Evolutionary conservation across 1,284 basidiomycete species (phyloP), one percentile per base, ranked within the genome.

Genomic region (Ustilago sp.): DNA sequence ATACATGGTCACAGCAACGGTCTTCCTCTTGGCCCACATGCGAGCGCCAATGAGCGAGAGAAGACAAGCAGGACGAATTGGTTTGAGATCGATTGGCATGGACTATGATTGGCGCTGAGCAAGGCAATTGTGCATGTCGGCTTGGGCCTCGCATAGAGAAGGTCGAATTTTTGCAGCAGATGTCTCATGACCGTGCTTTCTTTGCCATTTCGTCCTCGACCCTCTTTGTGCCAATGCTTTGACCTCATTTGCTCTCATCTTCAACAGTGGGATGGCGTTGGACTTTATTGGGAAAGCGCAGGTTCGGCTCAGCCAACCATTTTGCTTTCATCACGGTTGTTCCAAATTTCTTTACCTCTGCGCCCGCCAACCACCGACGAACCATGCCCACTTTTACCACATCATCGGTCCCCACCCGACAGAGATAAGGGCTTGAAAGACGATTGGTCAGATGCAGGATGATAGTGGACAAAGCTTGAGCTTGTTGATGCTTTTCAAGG

Each of bases 361-460:
- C 34, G 34, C 51, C 17, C 13, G 15, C 9, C 36, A 35, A 19
- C 35, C 34, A 32, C 51, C 17, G 9, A 17, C 9, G n/a, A 35
- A 19, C 35, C 19, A 8, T 19, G 53, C 53, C 53, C 38, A 43
- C 9, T 41, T 55, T 12, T 53, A 35, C 34, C 52, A 13, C 34
- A 15, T 41, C n/a, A 31, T 57, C 38, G 4, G 43, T 54, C 41
- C 68, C 63, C 62, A 65, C 68, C 45, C 13, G 23, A 43, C 28
- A 17, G 50, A 61, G 68, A 71, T 65, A 71, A 71, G 63, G 5
- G 13, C 19, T 15, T 38, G 36, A 15, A 28, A 48, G 19, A 51
- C 45, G 53, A 71, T 71, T 71, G 68, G 68, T 43, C 23, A 54
- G 19, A 45, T 23, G 34, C 34, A 34, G 11, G 36, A 36, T 41